Conservation (phyloP, 257 asterid genomes). For the Plantago major region DNA sequence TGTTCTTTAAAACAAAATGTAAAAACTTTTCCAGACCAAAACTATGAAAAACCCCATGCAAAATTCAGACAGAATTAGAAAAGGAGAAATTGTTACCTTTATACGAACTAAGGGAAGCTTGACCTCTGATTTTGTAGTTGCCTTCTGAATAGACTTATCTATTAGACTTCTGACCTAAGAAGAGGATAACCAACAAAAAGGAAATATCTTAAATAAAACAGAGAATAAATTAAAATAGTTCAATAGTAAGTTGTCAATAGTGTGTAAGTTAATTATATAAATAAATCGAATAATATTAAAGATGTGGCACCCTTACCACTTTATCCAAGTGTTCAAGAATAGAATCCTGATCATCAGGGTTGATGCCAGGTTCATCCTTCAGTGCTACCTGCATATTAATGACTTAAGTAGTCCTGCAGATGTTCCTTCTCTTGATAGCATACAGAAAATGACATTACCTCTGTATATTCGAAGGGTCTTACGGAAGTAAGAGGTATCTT, state of each 20-base stretch:
- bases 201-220: too few species aligned
- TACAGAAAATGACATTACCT: slow-evolving; percentile 47
- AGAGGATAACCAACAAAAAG: slow-evolving; percentile 14
- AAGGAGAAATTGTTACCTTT: slow-evolving; percentile 46
- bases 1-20: slow-evolving; percentile 11
- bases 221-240: too few species aligned
- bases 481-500: slow-evolving; percentile 91
- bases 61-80: slow-evolving; percentile 6
- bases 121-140: slow-evolving; percentile 47
- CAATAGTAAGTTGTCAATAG: neutral
- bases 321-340: slow-evolving; percentile 93
- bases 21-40: slow-evolving; percentile 13
- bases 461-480: slow-evolving; percentile 91
- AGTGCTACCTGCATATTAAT: slow-evolving; percentile 63
- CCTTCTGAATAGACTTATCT: slow-evolving; percentile 60
- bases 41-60: slow-evolving; percentile 17
- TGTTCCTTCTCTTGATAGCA: slow-evolving; percentile 21
- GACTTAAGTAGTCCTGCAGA: slow-evolving; percentile 22
- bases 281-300: slow-evolving; percentile 16
- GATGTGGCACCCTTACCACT: slow-evolving; percentile 47
- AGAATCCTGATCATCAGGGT: slow-evolving; percentile 84
- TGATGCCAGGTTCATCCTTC: slow-evolving; percentile 88
- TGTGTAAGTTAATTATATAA: neutral
- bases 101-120: slow-evolving; percentile 91
- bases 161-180: slow-evolving; percentile 72